Evolutionary conservation across 371 early-diverging fungal genomes (phyloP).

Genomic region (Mortierella sp.): DNA sequence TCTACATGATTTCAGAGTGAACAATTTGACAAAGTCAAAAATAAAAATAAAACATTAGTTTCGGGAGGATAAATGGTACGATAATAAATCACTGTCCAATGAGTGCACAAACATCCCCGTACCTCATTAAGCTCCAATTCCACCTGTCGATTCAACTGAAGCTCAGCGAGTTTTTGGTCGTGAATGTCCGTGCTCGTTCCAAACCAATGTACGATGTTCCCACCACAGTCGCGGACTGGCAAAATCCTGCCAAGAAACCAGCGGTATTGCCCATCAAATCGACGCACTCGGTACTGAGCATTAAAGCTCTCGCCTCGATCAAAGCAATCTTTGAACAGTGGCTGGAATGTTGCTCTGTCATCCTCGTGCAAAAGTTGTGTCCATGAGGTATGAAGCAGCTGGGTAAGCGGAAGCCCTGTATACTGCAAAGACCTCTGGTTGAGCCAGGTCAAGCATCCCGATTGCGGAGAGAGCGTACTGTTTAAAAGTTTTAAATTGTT

Average conservation of each 20-base stretch:
- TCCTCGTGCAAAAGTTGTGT: slow-evolving; percentile 70
- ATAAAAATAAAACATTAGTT: background rate
- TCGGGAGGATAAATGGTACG: too few species aligned
- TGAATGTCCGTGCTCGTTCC: slow-evolving; percentile 71
- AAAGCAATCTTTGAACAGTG: slow-evolving; percentile 68
- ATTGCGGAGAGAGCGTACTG: slow-evolving; percentile 68
- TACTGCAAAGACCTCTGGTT: slow-evolving; percentile 72
- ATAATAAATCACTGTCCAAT: too few species aligned
- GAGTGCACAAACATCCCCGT: background rate
- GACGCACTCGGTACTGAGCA: slow-evolving; percentile 68
- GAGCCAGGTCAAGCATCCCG: slow-evolving; percentile 75
- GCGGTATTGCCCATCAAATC: slow-evolving; percentile 73
- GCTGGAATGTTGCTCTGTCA: slow-evolving; percentile 62
- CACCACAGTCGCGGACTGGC: slow-evolving; percentile 70
- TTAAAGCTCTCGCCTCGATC: slow-evolving; percentile 70
- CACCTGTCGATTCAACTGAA: slow-evolving; percentile 65
- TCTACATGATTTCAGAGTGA: slow-evolving; percentile 9
- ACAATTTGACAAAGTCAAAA: background rate
- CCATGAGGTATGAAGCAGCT: slow-evolving; percentile 70
- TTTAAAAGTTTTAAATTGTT: background rate
- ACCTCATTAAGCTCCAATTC: slow-evolving; percentile 73
- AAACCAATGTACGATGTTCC: slow-evolving; percentile 71
- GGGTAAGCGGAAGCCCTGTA: slow-evolving; percentile 61
- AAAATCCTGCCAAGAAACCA: slow-evolving; percentile 73
- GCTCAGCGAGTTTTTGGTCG: slow-evolving; percentile 71